Evolutionary conservation across 2,329 filamentous ascomycete species (phyloP).

Genomic region (Fusarium sarcochroum): DNA sequence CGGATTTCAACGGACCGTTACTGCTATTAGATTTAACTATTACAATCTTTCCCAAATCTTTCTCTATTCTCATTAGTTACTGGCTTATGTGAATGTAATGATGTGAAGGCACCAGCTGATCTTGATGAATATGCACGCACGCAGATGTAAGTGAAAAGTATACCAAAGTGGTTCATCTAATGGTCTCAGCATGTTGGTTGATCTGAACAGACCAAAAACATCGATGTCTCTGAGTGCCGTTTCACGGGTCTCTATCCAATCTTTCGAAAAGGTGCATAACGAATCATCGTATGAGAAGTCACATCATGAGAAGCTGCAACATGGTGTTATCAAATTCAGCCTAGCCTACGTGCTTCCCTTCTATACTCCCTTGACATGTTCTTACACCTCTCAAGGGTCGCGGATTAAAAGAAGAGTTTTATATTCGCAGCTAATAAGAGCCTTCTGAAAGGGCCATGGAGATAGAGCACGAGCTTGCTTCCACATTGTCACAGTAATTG

Average conservation of each 20-base stretch:
- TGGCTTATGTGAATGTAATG: background rate
- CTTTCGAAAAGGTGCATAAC: background rate
- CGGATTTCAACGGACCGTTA: background rate
- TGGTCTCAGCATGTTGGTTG: background rate
- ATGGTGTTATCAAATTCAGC: background rate
- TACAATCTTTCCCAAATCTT: slow-evolving; percentile 1
- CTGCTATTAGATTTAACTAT: slow-evolving; percentile 21
- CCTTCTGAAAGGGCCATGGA: background rate
- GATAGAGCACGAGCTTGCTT: background rate
- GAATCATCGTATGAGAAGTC: too few species aligned
- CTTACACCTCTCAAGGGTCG: background rate
- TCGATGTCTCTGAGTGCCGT: background rate
- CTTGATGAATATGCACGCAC: background rate
- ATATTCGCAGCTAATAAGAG: background rate
- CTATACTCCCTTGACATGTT: background rate
- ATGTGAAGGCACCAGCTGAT: background rate
- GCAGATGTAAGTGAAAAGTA: background rate
- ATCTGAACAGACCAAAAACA: background rate
- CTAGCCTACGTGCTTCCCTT: background rate
- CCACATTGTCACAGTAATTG: too few species aligned
- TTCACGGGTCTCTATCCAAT: background rate
- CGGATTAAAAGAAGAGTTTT: background rate
- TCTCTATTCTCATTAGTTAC: background rate
- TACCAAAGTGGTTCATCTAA: background rate
- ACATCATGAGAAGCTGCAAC: background rate